Percentiles rank a stretch among this genome's conserved stretches.
Conservation (phyloP, 2,329 filamentous ascomycete genomes). For the Fusarium subtropicale region DNA sequence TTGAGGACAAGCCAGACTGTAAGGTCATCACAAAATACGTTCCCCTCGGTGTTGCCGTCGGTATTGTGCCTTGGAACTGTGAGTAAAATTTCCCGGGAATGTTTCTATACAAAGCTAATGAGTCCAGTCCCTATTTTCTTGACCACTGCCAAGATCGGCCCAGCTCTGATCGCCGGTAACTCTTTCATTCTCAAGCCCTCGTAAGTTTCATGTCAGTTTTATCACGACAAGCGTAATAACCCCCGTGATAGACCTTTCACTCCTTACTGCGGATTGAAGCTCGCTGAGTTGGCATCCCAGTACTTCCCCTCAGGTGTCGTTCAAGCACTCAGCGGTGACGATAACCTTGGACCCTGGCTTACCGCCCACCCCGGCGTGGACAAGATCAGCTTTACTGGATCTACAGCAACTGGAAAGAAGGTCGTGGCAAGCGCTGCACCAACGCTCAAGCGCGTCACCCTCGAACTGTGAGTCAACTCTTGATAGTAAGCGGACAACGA, state of each 20-base stretch:
- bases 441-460: conserved; percentile 69
- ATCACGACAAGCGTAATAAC: background rate
- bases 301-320: conserved; percentile 72
- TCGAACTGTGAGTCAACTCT: conserved; percentile 60
- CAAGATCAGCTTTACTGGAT: conserved; percentile 74
- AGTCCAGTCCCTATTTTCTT: background rate
- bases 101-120: background rate
- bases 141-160: background rate
- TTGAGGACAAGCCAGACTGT: background rate
- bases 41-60: background rate
- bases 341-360: conserved; percentile 69
- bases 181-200: background rate
- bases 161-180: background rate
- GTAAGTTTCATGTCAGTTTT: background rate
- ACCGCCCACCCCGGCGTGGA: conserved; percentile 69
- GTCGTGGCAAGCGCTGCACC: conserved; percentile 66
- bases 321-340: conserved; percentile 69
- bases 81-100: background rate
- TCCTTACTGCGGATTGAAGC: conserved; percentile 68
- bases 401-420: conserved; percentile 68
- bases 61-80: background rate
- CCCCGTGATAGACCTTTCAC: conserved; percentile 59
- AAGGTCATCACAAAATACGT: background rate
- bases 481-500: background rate
- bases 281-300: conserved; percentile 66